A percentile compares a stretch with the other conserved stretches of the same genome.
Evolutionary conservation across 139 green algal genomes (phyloP).

Genomic region (Zygnema circumcarinatum): DNA sequence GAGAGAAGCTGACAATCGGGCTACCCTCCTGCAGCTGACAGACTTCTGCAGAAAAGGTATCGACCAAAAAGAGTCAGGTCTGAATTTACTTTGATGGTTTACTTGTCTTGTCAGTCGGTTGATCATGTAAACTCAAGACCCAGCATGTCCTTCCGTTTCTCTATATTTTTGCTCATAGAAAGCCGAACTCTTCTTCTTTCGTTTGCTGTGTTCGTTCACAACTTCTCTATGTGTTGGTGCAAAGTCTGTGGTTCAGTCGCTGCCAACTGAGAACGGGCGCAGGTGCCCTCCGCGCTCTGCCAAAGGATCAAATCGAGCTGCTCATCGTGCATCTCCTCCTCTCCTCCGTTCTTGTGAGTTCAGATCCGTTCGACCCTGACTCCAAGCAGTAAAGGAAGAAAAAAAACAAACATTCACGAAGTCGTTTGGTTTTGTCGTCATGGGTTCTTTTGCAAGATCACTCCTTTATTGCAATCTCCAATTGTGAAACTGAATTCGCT

Average conservation of each 20-base stretch:
- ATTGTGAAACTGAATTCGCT: too few species aligned
- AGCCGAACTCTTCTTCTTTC: background rate
- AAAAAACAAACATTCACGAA: background rate
- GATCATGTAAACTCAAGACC: background rate
- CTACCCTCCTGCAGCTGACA: constrained; percentile 29
- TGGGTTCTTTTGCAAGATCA: background rate
- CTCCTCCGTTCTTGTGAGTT: constrained; percentile 23
- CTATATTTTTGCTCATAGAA: background rate
- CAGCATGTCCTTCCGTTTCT: background rate
- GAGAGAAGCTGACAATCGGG: background rate
- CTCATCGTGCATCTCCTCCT: constrained; percentile 40
- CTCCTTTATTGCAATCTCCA: background rate
- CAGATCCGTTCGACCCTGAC: background rate
- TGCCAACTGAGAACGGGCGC: background rate
- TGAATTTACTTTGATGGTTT: background rate
- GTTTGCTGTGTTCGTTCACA: background rate
- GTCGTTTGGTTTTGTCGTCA: background rate
- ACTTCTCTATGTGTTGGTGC: background rate
- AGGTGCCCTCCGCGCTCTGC: background rate
- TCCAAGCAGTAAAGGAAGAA: background rate
- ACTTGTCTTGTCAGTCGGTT: background rate
- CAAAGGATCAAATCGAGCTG: constrained; percentile 36
- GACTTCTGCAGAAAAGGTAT: constrained; percentile 26
- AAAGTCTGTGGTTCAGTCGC: background rate
- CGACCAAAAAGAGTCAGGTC: background rate